Base-by-base conservation (phyloP, 495 filamentous ascomycete species). In the Lepraria neglecta region DNA sequence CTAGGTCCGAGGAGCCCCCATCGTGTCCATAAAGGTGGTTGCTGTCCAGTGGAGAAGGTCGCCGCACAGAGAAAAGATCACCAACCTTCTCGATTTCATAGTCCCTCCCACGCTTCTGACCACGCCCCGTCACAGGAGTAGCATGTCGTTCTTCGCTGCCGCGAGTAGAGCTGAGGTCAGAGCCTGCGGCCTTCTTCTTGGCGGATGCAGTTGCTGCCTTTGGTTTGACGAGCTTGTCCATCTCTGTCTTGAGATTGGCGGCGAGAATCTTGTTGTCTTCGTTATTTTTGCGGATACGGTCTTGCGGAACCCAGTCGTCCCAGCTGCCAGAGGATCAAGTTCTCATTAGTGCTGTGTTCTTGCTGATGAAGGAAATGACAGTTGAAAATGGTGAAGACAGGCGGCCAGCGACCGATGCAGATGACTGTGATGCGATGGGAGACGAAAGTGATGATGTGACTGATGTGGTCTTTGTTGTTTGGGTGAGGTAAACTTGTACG, bases 301-400 rank as follows among this genome's bases (percentile, higher is more conserved):
- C 94, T 72, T 92, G 85, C 10, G 89, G 85, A 44, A 97, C 94
- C 91, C 92, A 97, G 78, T 98, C 94, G 77, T 98, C 94, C 94
- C 94, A 98, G 50, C 88, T 90, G 45, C 24, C 44, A 45, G 31
- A 48, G 56, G 31, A 24, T 52, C 24, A 27, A 60, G n/a, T 45
- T 51, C 15, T 9, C 27, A 17, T n/a, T 56, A 19, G 24, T 28
- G 30, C 28, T n/a, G 24, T 42, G 14, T 28, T 56, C 35, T 19
- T 56, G 21, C 21, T 7, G 12, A 43, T 5, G 30, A 6, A 9
- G 9, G 38, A 7, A 28, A 27, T 3, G 12, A 30, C 9, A 0
- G 28, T 3, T 19, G 1, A 4, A 7, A 10, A 27, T 15, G 33
- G 12, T 44, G 4, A 44, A 4, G n/a, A 30, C 9, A 38, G 7